Evolutionary conservation across 805 yeast genomes (phyloP).

Genomic region (Saturnispora besseyi): DNA sequence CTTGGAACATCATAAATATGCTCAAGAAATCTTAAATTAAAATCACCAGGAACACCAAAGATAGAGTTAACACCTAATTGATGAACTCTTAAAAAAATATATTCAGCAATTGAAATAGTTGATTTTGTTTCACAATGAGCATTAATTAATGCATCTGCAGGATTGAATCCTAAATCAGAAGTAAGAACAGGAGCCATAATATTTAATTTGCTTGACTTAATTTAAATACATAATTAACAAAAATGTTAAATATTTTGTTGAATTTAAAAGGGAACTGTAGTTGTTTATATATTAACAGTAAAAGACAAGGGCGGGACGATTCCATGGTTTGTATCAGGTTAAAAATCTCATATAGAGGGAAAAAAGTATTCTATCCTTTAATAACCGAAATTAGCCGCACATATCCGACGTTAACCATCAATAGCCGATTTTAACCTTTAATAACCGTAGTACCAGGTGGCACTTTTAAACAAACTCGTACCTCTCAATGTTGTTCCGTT

Average conservation of each 20-base stretch:
- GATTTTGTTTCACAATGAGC: constrained; percentile 1
- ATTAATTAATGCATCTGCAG: neutral
- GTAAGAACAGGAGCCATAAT: constrained; percentile 1
- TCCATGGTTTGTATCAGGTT: no score
- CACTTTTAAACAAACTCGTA: no score
- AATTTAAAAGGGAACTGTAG: no score
- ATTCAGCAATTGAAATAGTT: constrained; percentile 20
- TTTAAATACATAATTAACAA: no score
- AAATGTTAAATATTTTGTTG: no score
- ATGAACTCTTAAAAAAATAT: constrained; percentile 67
- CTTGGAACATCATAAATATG: constrained; percentile 67
- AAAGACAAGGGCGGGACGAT: neutral
- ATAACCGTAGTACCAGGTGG: neutral
- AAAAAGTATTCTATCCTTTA: neutral
- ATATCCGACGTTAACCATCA: no score
- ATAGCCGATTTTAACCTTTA: neutral
- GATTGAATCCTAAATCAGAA: neutral
- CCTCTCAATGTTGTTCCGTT: neutral
- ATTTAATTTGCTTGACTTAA: neutral
- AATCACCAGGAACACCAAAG: constrained; percentile 79
- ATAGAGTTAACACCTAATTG: constrained; percentile 64
- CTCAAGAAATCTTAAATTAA: constrained; percentile 66
- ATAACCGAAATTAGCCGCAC: neutral
- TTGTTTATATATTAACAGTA: no score
- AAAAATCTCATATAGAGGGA: neutral